Evolutionary conservation across 345 rosid species (phyloP), one percentile per base, ranked within the genome.

Genomic region (Kandelia obovata): DNA sequence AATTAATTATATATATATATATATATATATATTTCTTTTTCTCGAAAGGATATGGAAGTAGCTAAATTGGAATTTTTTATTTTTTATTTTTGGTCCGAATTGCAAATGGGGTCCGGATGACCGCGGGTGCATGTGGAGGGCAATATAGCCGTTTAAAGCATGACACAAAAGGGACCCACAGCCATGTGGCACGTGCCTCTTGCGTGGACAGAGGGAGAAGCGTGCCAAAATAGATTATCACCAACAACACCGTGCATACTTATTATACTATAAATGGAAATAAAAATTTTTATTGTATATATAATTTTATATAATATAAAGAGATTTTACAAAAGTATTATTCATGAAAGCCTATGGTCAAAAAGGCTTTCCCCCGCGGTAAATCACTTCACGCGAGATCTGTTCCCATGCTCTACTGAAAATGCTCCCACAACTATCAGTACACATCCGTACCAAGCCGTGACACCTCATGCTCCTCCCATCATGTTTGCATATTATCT

Each of bases 381-480:
- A 26, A 3, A 7, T 10, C 34, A 31, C 26, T 5, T 2, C 13
- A 58, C 52, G 31, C 16, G 53, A 67, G 60, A 46, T 53, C 35
- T 69, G 77, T 69, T 69, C 17, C 35, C 69, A 34, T 1, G 19
- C 13, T 5, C 4, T 6, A 25, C 47, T 10, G 16, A 11, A 39
- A 43, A 13, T 43, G 17, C 16, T 15, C 19, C 49, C 49, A 2
- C 5, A 13, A 6, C 10, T 7, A n/a, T n/a, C 46, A 26, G 83
- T 77, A 76, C 80, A 59, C 49, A 16, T 70, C 76, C 83, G 83
- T 80, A 80, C 83, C 19, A 2, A 37, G 1, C 78, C 80, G 76
- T 77, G 70, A 70, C 76, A 34, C 65, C 71, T 27, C 53, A 62
- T 7, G 3, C 13, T 3, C 4, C 51, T 46, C 20, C 62, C 31